Evolutionary conservation across 2,329 filamentous ascomycete species (phyloP).

Genomic region (Lecanicillium sp.): DNA sequence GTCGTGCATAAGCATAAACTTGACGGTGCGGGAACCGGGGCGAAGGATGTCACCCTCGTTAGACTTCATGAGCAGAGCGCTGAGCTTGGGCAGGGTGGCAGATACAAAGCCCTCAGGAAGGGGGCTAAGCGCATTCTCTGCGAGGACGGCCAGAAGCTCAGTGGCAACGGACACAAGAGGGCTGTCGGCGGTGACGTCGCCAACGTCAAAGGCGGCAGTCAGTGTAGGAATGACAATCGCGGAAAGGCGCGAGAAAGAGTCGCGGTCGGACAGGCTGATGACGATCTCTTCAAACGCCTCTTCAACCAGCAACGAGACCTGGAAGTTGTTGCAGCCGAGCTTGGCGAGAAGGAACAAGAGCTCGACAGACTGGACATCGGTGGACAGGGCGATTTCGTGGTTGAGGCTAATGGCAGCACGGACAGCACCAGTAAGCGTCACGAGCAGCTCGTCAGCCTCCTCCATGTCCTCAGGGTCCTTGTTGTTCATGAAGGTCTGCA

Average conservation of each 20-base stretch:
- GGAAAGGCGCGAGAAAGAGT: slow-evolving; percentile 73
- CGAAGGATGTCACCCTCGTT: slow-evolving; percentile 84
- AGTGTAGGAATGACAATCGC: slow-evolving; percentile 81
- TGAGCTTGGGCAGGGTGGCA: slow-evolving; percentile 81
- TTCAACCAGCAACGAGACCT: slow-evolving; percentile 78
- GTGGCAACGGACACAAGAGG: slow-evolving; percentile 80
- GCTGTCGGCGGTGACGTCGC: slow-evolving; percentile 76
- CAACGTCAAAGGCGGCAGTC: slow-evolving; percentile 83
- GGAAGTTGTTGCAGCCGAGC: slow-evolving; percentile 83
- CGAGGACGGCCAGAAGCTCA: slow-evolving; percentile 74
- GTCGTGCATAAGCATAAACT: slow-evolving; percentile 85
- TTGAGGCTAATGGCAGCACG: slow-evolving; percentile 78
- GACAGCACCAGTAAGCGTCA: slow-evolving; percentile 81
- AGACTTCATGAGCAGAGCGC: slow-evolving; percentile 72
- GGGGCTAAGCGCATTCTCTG: slow-evolving; percentile 77
- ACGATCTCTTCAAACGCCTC: slow-evolving; percentile 92
- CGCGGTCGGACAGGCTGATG: slow-evolving; percentile 56
- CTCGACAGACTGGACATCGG: slow-evolving; percentile 68
- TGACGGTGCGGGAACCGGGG: slow-evolving; percentile 77
- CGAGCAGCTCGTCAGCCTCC: slow-evolving; percentile 86
- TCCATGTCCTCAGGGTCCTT: slow-evolving; percentile 79
- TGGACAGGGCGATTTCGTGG: slow-evolving; percentile 64
- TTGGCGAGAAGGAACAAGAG: slow-evolving; percentile 84
- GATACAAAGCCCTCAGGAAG: slow-evolving; percentile 82
- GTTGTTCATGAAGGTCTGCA: slow-evolving; percentile 67